Percentiles rank a stretch among this genome's conserved stretches.
phyloP scores from a whole-genome alignment of 1,284 basidiomycete genomes.

The Coniferiporia sulphurascens region DNA sequence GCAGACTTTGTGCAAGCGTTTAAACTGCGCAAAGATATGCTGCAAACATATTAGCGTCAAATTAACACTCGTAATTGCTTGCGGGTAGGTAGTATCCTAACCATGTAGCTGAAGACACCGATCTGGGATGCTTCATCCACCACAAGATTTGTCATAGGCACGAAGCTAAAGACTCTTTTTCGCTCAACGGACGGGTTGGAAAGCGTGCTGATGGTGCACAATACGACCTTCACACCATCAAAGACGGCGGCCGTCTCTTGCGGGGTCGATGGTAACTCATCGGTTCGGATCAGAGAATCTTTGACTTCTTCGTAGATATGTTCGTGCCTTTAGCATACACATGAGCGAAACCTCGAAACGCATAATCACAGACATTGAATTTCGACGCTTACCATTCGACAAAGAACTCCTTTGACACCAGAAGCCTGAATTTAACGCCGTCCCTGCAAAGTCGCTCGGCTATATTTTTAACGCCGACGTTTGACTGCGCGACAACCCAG shows the following conservation, averaged over 20 bases:
- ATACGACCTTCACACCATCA: constrained; percentile 30
- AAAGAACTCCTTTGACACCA: constrained; percentile 47
- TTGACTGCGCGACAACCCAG: constrained; percentile 32
- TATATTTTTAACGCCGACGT: constrained; percentile 46
- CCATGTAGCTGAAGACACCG: constrained; percentile 40
- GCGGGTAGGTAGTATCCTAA: constrained; percentile 22
- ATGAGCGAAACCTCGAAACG: background rate
- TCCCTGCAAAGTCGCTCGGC: constrained; percentile 36
- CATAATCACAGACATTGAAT: background rate
- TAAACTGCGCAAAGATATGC: constrained; percentile 35
- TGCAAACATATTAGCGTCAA: constrained; percentile 19
- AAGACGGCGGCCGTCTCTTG: constrained; percentile 24
- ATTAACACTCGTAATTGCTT: background rate
- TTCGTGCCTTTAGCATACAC: constrained; percentile 40
- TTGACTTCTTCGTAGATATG: constrained; percentile 36
- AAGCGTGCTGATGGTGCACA: constrained; percentile 41
- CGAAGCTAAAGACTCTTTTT: constrained; percentile 29
- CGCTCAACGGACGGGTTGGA: constrained; percentile 34
- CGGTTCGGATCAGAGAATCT: constrained; percentile 33
- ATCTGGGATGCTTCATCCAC: constrained; percentile 49
- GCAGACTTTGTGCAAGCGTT: constrained; percentile 33
- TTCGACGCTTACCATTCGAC: constrained; percentile 36
- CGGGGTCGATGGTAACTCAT: constrained; percentile 28
- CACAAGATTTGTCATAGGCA: constrained; percentile 37
- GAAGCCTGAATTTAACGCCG: constrained; percentile 36